A percentile compares a stretch with the other conserved stretches of the same genome.
Conservation (phyloP, 2,329 filamentous ascomycete genomes). For the Colletotrichum sp. region DNA sequence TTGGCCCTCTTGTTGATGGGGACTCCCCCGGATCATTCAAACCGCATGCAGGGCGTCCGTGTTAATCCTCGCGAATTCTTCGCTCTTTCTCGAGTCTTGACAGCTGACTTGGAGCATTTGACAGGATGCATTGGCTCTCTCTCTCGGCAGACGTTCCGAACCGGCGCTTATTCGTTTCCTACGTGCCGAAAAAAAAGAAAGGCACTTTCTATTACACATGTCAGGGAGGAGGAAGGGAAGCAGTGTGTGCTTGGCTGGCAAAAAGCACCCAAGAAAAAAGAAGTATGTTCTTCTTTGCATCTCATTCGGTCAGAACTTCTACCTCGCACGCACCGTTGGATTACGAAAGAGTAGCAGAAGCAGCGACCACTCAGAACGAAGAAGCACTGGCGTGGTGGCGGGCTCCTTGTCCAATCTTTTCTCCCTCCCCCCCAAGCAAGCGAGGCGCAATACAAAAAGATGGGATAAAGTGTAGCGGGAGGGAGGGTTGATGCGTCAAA, state of each 20-base stretch:
- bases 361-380: not conserved
- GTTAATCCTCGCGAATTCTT: not conserved
- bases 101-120: not conserved
- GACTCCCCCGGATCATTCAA: not conserved
- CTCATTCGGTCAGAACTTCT: not conserved
- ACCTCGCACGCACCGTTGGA: not conserved
- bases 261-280: not conserved
- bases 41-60: not conserved
- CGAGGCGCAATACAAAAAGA: not conserved
- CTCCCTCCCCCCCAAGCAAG: not conserved
- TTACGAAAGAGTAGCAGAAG: not conserved
- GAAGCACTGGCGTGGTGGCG: not conserved
- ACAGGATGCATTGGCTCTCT: not conserved
- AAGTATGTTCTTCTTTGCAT: not conserved
- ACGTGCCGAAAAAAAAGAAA: not conserved
- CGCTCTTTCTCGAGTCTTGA: not conserved
- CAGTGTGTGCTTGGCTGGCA: not conserved
- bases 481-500: not conserved
- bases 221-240: not conserved
- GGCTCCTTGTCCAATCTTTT: not conserved
- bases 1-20: not conserved
- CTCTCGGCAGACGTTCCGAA: not conserved
- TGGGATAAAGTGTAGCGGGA: not conserved
- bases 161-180: not conserved
- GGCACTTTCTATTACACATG: not conserved